Evolutionary conservation across 1,139 yeast genomes (phyloP), one percentile per base, ranked within the genome.

Genomic region (Yamadazyma sp.): DNA sequence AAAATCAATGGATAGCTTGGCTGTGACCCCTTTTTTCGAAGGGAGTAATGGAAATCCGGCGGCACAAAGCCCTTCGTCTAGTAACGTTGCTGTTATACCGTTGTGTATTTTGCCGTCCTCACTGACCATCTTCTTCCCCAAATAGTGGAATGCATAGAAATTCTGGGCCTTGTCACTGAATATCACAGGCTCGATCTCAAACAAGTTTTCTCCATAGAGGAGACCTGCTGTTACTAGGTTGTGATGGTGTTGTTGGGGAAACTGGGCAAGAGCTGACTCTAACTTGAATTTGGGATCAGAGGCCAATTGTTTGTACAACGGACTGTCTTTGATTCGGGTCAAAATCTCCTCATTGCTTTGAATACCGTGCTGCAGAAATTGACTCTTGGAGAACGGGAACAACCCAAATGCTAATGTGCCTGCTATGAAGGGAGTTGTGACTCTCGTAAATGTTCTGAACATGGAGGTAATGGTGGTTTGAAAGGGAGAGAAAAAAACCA

Each of bases 11-110:
- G 76, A 66, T 33, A 92, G 66, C 36, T 75, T 74, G 0, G 96
- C 98, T 1, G 98, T 92, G 15, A 92, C 96, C n/a, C 98, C 98
- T 39, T 83, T 73, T 41, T 80, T 77, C 40, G 83, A 79, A 1
- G 98, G 98, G n/a, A 92, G 68, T 24, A 74, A 64, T 5, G 91
- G 81, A 56, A 89, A 92, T 15, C 96, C 98, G 55, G 96, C 87
- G 34, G 81, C 74, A 53, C 96, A 88, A 33, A 92, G 68, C 0
- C 87, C 83, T 58, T 92, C 98, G 59, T 92, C 98, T 35, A 92
- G 55, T 28, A 92, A 64, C 2, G 96, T 83, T 1, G 96, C 79
- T 2, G 91, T 64, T 4, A 91, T 72, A 0, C 98, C 98, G 49
- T 92, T 91, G 55, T 92, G 98, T 24, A 92, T 77, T 39, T 80